These are phyloP conservation scores for Clarireedia monteithiana DNA, from an alignment of 2,329 filamentous ascomycete species.

Conservation along the genomic window DNA sequence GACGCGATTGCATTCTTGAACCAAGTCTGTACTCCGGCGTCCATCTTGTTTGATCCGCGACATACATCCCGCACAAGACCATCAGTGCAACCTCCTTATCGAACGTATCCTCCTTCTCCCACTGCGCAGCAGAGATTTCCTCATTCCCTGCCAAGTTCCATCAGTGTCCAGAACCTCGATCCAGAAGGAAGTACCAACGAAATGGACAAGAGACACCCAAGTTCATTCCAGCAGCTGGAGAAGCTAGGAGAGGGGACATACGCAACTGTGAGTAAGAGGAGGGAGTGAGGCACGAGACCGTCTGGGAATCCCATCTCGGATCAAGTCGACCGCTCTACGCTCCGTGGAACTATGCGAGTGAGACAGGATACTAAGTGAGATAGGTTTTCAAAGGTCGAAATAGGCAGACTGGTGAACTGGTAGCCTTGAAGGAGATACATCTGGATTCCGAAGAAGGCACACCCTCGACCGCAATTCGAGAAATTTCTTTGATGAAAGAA, in stretches of 20 bases:
- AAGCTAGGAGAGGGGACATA: slow-evolving; percentile 98
- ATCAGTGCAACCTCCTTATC: slow-evolving; percentile 18
- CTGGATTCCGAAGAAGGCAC: slow-evolving; percentile 98
- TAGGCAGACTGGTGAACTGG: slow-evolving; percentile 90
- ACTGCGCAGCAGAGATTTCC: slow-evolving; percentile 12
- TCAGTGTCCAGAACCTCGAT: slow-evolving; percentile 28
- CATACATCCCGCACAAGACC: slow-evolving; percentile 30
- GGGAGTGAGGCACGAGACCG: not conserved
- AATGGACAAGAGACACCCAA: slow-evolving; percentile 87
- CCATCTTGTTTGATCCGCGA: slow-evolving; percentile 34
- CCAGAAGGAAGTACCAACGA: slow-evolving; percentile 16
- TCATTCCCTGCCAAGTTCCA: slow-evolving; percentile 26
- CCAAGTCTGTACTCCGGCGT: slow-evolving; percentile 32
- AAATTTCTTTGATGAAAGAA: slow-evolving; percentile 99
- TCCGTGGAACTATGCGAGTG: no score
- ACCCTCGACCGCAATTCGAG: slow-evolving; percentile 91
- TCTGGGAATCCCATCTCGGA: no score
- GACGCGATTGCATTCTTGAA: slow-evolving; percentile 26
- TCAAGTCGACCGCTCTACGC: no score
- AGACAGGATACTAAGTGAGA: slow-evolving; percentile 18
- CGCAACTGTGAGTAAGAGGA: slow-evolving; percentile 64
- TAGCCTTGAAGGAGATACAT: slow-evolving; percentile 97
- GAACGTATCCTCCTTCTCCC: slow-evolving; percentile 28
- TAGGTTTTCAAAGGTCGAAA: slow-evolving; percentile 99
- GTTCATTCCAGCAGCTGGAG: slow-evolving; percentile 96